These are phyloP conservation scores for Rachicladosporium sp. DNA, from an alignment of 2,329 filamentous ascomycete species.

Conservation along the genomic window DNA sequence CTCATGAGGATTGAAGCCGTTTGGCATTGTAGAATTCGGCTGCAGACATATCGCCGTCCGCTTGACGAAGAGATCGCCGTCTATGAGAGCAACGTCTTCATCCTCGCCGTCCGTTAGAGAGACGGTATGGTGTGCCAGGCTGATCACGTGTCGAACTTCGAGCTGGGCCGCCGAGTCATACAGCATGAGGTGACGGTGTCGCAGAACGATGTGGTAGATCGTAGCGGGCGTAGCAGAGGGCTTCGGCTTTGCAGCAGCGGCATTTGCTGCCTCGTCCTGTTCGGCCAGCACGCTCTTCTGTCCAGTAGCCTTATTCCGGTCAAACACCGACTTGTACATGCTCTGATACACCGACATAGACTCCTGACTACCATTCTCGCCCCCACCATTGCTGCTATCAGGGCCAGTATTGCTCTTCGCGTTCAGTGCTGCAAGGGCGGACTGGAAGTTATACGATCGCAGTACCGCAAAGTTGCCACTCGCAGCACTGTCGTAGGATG, in stretches of 20 bases:
- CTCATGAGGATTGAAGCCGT: not conserved
- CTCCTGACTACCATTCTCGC: constrained; percentile 49
- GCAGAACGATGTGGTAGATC: constrained; percentile 30
- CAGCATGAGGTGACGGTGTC: constrained; percentile 91
- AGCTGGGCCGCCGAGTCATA: constrained; percentile 93
- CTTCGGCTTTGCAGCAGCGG: constrained; percentile 2
- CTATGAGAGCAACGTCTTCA: constrained; percentile 46
- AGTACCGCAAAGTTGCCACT: constrained; percentile 22
- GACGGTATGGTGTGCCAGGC: constrained; percentile 74
- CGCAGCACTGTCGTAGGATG: constrained; percentile 14
- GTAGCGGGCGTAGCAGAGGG: constrained; percentile 2
- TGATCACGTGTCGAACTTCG: constrained; percentile 92
- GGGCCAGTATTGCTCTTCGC: constrained; percentile 10
- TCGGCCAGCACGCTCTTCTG: constrained; percentile 12
- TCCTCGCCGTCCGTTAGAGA: constrained; percentile 62
- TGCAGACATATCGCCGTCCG: constrained; percentile 33
- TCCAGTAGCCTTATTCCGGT: constrained; percentile 48
- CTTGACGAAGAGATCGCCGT: constrained; percentile 93
- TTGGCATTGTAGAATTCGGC: constrained; percentile 8
- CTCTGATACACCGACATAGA: constrained; percentile 75
- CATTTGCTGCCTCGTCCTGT: constrained; percentile 5
- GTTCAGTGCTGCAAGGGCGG: constrained; percentile 18
- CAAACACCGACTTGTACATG: constrained; percentile 95
- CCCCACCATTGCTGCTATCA: constrained; percentile 5
- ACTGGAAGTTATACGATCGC: constrained; percentile 19